Evolutionary conservation across 805 yeast species (phyloP), one percentile per base, ranked within the genome.

Genomic region (Yarrowia sp.): DNA sequence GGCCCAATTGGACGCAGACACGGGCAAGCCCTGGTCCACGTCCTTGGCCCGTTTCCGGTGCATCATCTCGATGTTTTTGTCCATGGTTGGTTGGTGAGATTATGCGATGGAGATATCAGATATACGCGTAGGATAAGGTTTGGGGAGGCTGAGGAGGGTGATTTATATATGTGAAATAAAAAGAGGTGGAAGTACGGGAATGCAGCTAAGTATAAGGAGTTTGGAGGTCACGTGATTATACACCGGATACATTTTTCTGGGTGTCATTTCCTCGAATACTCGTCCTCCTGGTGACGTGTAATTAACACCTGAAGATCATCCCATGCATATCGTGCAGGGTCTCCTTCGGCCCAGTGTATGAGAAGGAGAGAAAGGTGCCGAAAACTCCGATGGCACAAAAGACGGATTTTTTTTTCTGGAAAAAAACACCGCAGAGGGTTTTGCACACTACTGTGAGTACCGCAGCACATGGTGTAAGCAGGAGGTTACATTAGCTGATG

Each of bases 1-100:
- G 15, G 66, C 64, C 70, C 70, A 68, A 39, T 69, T 65, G 31
- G 65, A 48, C 22, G 55, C 38, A n/a, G 69, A 28, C 18, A 64
- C 50, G 1, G 71, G 71, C 15, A 69, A 64, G 15, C 51, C 64
- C 36, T 33, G 64, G 8, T 58, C 64, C 42, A 43, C 51, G n/a
- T 58, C 64, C 35, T 43, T 43, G 39, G 64, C 41, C 64, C 64
- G 50, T 35, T 58, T 58, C 22, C 64, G 50, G 51, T 58, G 64
- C 64, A 58, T 58, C 64, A 58, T 43, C 28, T 58, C 64, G 51
- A 58, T 58, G 50, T 58, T 43, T 43, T 58, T 44, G 33, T 43
- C 64, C 64, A 58, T 58, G 35, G 14, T 58, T 13, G 9, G 43
- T 22, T 32, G 42, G 5, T 7, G 57, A 18, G 58, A 51, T 51